A percentile compares a stretch with the other conserved stretches of the same genome.
Conservation (phyloP, 129 eudicot genomes). For the Mikania micrantha region DNA sequence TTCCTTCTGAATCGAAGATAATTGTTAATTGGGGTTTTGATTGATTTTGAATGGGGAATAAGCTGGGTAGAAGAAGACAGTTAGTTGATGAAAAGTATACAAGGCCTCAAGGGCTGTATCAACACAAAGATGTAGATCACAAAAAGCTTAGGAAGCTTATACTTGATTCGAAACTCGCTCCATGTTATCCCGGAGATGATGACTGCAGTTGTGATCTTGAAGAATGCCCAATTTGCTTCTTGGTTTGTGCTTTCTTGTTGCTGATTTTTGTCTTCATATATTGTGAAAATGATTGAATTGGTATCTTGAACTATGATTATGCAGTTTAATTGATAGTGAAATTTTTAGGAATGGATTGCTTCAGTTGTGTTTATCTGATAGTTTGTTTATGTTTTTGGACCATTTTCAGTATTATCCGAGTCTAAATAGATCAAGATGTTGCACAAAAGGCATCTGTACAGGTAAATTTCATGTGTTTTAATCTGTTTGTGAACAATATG, state of each 20-base stretch:
- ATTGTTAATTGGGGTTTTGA: constrained; percentile 8
- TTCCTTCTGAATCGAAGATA: not conserved
- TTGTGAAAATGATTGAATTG: not conserved
- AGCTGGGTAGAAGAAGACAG: constrained; percentile 77
- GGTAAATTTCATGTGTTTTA: constrained; percentile 32
- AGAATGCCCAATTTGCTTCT: constrained; percentile 99
- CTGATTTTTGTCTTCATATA: not conserved
- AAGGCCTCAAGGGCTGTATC: constrained; percentile 93
- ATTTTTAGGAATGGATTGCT: not conserved
- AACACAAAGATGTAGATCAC: constrained; percentile 88
- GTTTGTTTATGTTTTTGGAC: not conserved
- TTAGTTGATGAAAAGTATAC: constrained; percentile 96
- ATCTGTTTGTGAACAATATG: not conserved
- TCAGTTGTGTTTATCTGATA: constrained; percentile 7
- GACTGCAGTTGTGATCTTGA: constrained; percentile 74
- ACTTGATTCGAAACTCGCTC: constrained; percentile 92
- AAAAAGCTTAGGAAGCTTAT: constrained; percentile 96
- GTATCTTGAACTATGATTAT: not conserved
- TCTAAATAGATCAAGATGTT: constrained; percentile 93
- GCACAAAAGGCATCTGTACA: constrained; percentile 95
- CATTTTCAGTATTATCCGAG: constrained; percentile 81
- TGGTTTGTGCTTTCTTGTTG: constrained; percentile 49
- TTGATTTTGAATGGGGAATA: constrained; percentile 74
- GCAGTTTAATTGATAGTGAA: not conserved
- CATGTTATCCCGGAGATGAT: constrained; percentile 93